These are phyloP conservation scores for Zymoseptoria ardabiliae DNA, from an alignment of 2,329 filamentous ascomycete species.

Conservation along the genomic window DNA sequence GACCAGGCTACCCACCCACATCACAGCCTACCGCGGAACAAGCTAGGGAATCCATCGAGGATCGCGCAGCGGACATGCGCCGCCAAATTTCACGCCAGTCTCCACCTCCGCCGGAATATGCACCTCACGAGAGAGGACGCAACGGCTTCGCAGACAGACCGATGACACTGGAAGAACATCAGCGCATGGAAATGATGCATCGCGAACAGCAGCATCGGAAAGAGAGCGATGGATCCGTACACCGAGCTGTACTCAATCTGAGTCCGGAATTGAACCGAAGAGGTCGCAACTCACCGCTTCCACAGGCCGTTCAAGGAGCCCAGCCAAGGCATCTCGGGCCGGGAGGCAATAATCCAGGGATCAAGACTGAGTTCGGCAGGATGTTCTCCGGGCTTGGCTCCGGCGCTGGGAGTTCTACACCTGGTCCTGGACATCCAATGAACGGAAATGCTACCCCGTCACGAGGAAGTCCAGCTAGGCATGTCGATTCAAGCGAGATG, in stretches of 20 bases:
- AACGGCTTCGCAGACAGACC: conserved; percentile 33
- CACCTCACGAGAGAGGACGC: conserved; percentile 14
- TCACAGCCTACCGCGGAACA: conserved; percentile 20
- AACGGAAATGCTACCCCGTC: conserved; percentile 49
- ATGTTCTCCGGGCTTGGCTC: conserved; percentile 92
- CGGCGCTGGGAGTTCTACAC: conserved; percentile 51
- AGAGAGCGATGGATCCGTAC: conserved; percentile 33
- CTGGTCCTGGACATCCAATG: conserved; percentile 39
- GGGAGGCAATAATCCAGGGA: conserved; percentile 67
- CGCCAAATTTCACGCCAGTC: conserved; percentile 24
- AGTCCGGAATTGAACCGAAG: conserved; percentile 67
- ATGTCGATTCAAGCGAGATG: conserved; percentile 24
- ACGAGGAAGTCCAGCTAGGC: conserved; percentile 24
- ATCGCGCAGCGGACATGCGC: conserved; percentile 20
- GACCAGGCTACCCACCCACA: conserved; percentile 22
- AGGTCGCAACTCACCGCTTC: conserved; percentile 77
- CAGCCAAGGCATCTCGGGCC: conserved; percentile 74
- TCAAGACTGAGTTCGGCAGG: conserved; percentile 89
- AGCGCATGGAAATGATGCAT: conserved; percentile 45
- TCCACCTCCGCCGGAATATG: conserved; percentile 19
- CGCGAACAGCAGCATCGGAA: conserved; percentile 37
- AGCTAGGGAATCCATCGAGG: conserved; percentile 27
- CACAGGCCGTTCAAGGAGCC: conserved; percentile 87
- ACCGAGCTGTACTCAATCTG: conserved; percentile 63
- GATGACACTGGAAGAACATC: conserved; percentile 29